Conservation (phyloP, 352 stramenopile genomes). For the Phytophthora fragariaefolia region DNA sequence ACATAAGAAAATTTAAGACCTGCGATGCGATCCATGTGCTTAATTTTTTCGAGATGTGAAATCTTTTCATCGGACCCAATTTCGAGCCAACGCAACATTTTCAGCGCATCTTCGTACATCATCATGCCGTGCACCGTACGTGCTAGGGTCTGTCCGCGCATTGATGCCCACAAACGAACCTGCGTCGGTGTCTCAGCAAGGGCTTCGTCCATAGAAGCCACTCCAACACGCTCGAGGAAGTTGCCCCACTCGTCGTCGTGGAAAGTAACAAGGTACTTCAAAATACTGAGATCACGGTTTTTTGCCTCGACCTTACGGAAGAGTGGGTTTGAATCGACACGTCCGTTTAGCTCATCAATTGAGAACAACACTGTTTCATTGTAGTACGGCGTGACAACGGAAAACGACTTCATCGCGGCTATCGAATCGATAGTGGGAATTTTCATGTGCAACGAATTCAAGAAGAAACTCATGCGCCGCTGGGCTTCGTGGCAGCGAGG, state of each 20-base stretch:
- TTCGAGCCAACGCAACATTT: constrained; percentile 90
- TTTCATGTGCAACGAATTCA: constrained; percentile 90
- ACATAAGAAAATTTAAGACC: constrained; percentile 91
- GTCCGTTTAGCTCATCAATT: constrained; percentile 83
- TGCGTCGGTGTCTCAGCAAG: constrained; percentile 84
- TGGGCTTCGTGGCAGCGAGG: constrained; percentile 86
- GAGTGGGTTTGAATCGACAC: constrained; percentile 83
- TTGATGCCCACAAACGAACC: constrained; percentile 87
- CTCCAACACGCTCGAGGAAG: constrained; percentile 85
- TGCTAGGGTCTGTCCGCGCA: constrained; percentile 86
- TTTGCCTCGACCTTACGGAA: constrained; percentile 89
- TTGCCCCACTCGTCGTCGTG: constrained; percentile 90
- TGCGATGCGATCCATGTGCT: constrained; percentile 89
- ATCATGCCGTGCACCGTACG: constrained; percentile 91
- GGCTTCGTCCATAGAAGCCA: constrained; percentile 78
- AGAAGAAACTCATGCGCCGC: constrained; percentile 91
- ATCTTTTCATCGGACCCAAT: constrained; percentile 87
- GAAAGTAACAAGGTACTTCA: constrained; percentile 91
- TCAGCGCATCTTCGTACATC: constrained; percentile 91
- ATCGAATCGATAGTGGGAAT: constrained; percentile 88
- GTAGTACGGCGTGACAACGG: constrained; percentile 90
- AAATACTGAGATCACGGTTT: constrained; percentile 84
- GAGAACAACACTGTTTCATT: constrained; percentile 89
- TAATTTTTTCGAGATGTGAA: constrained; percentile 89
- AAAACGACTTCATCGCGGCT: constrained; percentile 89